Evolutionary conservation across 768 basidiomycete species (phyloP).

Genomic region (Coprinellus aureogranulatus): DNA sequence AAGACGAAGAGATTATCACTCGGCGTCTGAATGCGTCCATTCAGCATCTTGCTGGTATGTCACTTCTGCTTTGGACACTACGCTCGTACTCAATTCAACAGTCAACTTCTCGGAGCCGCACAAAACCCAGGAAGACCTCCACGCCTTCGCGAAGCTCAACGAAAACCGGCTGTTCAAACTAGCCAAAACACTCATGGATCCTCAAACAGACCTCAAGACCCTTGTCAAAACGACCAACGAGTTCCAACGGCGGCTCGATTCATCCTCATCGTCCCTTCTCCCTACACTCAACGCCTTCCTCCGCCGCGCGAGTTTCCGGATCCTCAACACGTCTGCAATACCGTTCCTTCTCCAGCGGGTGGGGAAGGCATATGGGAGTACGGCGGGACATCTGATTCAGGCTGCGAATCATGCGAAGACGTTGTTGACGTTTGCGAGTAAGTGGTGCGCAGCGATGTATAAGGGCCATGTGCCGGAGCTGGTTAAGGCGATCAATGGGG

Average conservation of each 20-base stretch:
- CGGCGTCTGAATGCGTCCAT: slow-evolving; percentile 54
- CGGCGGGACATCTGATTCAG: slow-evolving; percentile 31
- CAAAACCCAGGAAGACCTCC: slow-evolving; percentile 76
- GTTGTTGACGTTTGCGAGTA: slow-evolving; percentile 63
- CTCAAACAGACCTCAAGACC: slow-evolving; percentile 77
- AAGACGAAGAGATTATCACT: slow-evolving; percentile 64
- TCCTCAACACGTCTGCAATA: slow-evolving; percentile 84
- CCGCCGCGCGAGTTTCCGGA: slow-evolving; percentile 64
- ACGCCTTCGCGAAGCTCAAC: slow-evolving; percentile 82
- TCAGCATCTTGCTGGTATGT: slow-evolving; percentile 61
- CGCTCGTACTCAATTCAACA: too few relatives aligned
- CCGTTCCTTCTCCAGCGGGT: slow-evolving; percentile 74
- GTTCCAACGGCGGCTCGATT: slow-evolving; percentile 72
- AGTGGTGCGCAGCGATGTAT: slow-evolving; percentile 71
- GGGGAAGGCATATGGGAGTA: slow-evolving; percentile 44
- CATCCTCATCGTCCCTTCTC: slow-evolving; percentile 56
- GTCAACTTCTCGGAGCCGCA: slow-evolving; percentile 63
- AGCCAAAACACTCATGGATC: slow-evolving; percentile 76
- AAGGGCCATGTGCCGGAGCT: slow-evolving; percentile 76
- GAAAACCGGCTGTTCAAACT: slow-evolving; percentile 84
- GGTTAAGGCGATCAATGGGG: slow-evolving; percentile 59
- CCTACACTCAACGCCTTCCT: slow-evolving; percentile 71
- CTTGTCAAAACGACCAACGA: slow-evolving; percentile 79
- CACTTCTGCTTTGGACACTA: too few relatives aligned
- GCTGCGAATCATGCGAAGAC: slow-evolving; percentile 48